Conservation (phyloP, 192 early-diverging fungal genomes). For the Chytriomyces sp. region DNA sequence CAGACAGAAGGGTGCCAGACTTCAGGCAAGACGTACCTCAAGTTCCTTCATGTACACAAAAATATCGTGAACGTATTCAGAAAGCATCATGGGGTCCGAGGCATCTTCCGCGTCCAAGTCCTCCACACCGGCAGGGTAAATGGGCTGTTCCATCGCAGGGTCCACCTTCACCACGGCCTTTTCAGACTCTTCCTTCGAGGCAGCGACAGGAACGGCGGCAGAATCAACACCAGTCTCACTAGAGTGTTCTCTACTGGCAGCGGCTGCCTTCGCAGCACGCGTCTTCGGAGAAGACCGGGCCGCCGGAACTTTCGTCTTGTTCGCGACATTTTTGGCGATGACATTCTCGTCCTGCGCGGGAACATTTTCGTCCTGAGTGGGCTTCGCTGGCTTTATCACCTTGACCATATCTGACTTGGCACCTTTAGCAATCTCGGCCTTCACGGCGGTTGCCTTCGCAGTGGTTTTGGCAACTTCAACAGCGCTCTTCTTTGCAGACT, state of each 20-base stretch:
- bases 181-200: background rate
- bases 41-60: conserved; percentile 79
- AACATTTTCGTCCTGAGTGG: background rate
- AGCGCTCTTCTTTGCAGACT: conserved; percentile 22
- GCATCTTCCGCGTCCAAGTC: conserved; percentile 79
- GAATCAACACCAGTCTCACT: conserved; percentile 11
- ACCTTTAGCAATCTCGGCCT: conserved; percentile 21
- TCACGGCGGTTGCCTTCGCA: conserved; percentile 16
- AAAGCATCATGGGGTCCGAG: conserved; percentile 87
- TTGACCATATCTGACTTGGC: background rate
- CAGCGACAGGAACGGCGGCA: background rate
- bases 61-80: conserved; percentile 94
- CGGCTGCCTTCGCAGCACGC: conserved; percentile 1
- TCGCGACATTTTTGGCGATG: background rate
- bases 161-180: background rate
- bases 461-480: conserved; percentile 11
- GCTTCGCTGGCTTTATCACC: background rate
- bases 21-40: conserved; percentile 55
- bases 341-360: background rate
- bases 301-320: background rate
- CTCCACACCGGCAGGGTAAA: conserved; percentile 33
- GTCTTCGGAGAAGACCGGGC: conserved; percentile 2
- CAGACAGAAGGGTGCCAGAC: background rate
- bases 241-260: conserved; percentile 1
- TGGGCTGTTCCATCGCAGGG: background rate